Base-by-base conservation (phyloP, 108 stramenopile genomes). In the Seminavis robusta region DNA sequence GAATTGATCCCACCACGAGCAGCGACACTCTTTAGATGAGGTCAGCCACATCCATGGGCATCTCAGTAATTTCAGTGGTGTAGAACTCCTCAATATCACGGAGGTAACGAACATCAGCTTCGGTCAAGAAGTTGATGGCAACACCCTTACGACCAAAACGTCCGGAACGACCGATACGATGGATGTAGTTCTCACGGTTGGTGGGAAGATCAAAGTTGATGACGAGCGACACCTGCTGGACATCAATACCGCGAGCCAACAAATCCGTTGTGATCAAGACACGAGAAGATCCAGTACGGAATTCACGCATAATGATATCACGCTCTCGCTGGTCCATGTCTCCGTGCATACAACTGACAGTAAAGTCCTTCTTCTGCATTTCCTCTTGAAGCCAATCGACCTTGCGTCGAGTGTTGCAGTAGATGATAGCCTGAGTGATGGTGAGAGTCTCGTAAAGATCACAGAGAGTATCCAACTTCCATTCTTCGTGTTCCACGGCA, bases 191-290 rank as follows among this genome's bases (percentile, higher is more conserved):
- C 84, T 99, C 99, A 67, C 99, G 90, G 84, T 99, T 99, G 40
- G 98, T 97, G 33, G 99, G 99, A 33, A 99, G 81, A 65, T 99
- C 99, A 73, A 97, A 99, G 96, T 98, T 98, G 81, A 99, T 98
- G 48, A 99, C 99, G 51, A 99, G 76, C 10, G 95, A 97, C 32
- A 99, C 99, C 79, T 96, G 95, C 77, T 99, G 98, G 54, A 98
- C 97, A 80, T 99, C 99, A 69, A 99, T 94, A 84, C 94, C 94
- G 77, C 94, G 88, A 38, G 88, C 94, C 64, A 90, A 81, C 34
- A 94, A 62, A 81, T 99, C 99, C 24, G 99, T 99, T 52, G 99
- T 98, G 73, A 99, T 99, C 68, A 99, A 85, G 15, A 99, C 99
- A 81, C 99, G 99, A 21, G 95, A 94, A 7, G 97, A 98, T 36